Conservation (phyloP, 2,329 filamentous ascomycete species). For the Cladophialophora carrionii region DNA sequence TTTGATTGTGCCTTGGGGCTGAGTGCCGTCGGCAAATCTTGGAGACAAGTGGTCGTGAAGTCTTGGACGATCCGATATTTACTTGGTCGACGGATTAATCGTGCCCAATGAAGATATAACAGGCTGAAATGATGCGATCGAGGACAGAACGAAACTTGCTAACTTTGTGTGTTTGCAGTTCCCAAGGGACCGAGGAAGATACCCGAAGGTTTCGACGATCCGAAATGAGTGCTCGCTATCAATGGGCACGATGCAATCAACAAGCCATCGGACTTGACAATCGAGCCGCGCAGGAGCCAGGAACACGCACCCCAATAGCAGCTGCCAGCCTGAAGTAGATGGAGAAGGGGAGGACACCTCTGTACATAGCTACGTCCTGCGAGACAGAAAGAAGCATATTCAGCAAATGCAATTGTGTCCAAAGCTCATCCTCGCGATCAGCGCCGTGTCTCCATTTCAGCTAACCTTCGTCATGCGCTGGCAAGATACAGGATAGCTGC, state of each 20-base stretch:
- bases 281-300: neutral
- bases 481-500: neutral
- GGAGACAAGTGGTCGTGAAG: neutral
- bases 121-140: too few species aligned
- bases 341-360: neutral
- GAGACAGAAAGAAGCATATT: neutral
- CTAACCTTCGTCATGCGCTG: neutral
- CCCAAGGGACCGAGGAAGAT: constrained; percentile 52
- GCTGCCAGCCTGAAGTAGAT: neutral
- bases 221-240: constrained; percentile 6
- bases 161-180: constrained; percentile 42
- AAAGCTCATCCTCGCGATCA: neutral
- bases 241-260: neutral
- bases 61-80: neutral
- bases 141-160: constrained; percentile 13
- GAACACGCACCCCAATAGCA: neutral
- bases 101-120: neutral
- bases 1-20: neutral
- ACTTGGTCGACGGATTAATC: neutral
- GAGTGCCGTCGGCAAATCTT: neutral
- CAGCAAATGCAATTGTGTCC: constrained; percentile 39
- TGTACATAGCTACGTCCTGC: neutral
- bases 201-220: constrained; percentile 54
- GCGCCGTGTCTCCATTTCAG: neutral
- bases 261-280: neutral